Base-by-base conservation (phyloP, 371 early-diverging fungal species). In the Chytridium lagenaria region DNA sequence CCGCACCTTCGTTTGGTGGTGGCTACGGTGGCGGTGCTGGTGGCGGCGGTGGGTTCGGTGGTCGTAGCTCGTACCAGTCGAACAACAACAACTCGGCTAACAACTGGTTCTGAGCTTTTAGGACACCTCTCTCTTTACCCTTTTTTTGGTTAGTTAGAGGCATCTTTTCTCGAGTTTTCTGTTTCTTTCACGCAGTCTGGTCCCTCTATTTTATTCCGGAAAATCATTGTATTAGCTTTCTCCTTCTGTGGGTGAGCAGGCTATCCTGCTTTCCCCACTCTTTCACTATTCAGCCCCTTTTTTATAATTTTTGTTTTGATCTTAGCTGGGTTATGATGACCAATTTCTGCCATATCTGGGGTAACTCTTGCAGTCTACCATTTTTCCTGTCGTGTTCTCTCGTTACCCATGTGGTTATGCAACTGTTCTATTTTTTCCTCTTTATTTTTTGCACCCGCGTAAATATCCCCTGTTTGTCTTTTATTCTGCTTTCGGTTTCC, bases 41-140 rank as follows among this genome's bases (percentile, higher is more conserved):
- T 50, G 64, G 72, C 30, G 63, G 67, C 22, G 75, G 65, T 15
- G 28, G 49, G 44, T 40, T 16, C 36, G 61, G 61, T 10, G 61
- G 61, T 10, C 34, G 61, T 7, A 61, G 36, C 36, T 34, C 61
- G 68, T 50, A 63, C 71, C 73, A 68, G n/a, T n/a, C n/a, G 36
- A 34, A 72, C 69, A 64, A 65, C 75, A 34, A 76, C 78, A 49
- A 64, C 71, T 28, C 68, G 78, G 68, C 77, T 68, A 88, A 87
- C 71, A 91, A 89, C 85, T 91, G 92, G 92, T 91, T 91, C 80
- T 91, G 85, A 87, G 70, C 33, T 39, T 34, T 36, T 64, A 44
- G 12, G 12, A 44, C 44, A 19, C 44, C 44, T 44, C 12, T 19
- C 44, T 19, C 44, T 44, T 44, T 44, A 19, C 44, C 44, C 44